phyloP scores from a whole-genome alignment of 768 basidiomycete species.

The Lentinula sp. region DNA sequence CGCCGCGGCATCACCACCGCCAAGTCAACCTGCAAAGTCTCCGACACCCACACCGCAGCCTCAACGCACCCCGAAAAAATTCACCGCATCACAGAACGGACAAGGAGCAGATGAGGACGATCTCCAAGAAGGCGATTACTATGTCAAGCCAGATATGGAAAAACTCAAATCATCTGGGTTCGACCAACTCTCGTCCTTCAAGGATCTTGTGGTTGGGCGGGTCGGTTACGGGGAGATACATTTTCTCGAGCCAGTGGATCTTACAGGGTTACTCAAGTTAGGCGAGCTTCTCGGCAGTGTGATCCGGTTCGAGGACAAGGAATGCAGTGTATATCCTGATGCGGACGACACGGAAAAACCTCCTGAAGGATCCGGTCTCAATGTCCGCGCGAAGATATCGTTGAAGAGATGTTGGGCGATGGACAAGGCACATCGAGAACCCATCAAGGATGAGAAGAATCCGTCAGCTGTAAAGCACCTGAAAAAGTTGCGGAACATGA shows the following conservation, averaged over 20 bases:
- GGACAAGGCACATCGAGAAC: slow-evolving; percentile 87
- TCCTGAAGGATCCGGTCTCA: slow-evolving; percentile 77
- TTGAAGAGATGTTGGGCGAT: slow-evolving; percentile 81
- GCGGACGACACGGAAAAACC: slow-evolving; percentile 83
- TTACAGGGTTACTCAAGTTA: slow-evolving; percentile 78
- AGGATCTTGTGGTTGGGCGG: slow-evolving; percentile 83
- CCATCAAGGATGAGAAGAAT: slow-evolving; percentile 77
- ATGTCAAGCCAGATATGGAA: slow-evolving; percentile 73
- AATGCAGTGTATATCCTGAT: slow-evolving; percentile 92
- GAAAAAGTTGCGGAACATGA: slow-evolving; percentile 79
- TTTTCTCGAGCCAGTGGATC: slow-evolving; percentile 77
- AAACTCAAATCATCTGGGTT: slow-evolving; percentile 67
- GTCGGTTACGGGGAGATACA: slow-evolving; percentile 85
- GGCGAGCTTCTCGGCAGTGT: slow-evolving; percentile 81
- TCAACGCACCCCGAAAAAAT: slow-evolving; percentile 30
- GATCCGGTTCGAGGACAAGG: slow-evolving; percentile 85
- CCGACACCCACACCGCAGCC: slow-evolving; percentile 29
- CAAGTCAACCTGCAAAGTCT: slow-evolving; percentile 22
- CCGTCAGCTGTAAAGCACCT: slow-evolving; percentile 66
- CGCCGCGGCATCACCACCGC: slow-evolving; percentile 13
- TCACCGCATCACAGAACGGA: slow-evolving; percentile 21
- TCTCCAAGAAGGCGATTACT: slow-evolving; percentile 86
- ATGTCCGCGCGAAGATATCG: slow-evolving; percentile 76
- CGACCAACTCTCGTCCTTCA: slow-evolving; percentile 67
- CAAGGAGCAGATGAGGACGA: slow-evolving; percentile 24